These are phyloP conservation scores for Pythium plurisporium DNA, from an alignment of 352 stramenopile species.

Conservation along the genomic window DNA sequence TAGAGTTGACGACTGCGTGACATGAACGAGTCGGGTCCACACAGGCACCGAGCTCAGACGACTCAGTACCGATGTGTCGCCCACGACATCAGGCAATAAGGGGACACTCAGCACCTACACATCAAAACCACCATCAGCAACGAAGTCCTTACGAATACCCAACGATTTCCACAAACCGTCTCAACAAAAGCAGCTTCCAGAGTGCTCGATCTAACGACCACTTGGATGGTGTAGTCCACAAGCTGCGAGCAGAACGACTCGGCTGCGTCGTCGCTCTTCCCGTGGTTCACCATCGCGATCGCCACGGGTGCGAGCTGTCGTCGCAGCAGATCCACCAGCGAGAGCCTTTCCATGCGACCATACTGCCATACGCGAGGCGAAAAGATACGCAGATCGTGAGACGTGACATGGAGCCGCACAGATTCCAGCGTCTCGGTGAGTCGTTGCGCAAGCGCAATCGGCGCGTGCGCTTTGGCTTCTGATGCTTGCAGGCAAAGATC, in stretches of 20 bases:
- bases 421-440: slow-evolving; percentile 8
- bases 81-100: slow-evolving; percentile 10
- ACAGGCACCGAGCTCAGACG: slow-evolving; percentile 23
- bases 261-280: neutral
- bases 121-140: neutral
- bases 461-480: slow-evolving; percentile 7
- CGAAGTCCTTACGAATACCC: too few species aligned
- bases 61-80: slow-evolving; percentile 23
- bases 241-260: neutral
- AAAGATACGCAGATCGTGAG: neutral
- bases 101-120: slow-evolving; percentile 10
- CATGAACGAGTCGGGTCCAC: slow-evolving; percentile 29
- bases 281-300: neutral
- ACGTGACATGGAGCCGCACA: slow-evolving; percentile 30
- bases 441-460: slow-evolving; percentile 16
- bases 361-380: slow-evolving; percentile 15
- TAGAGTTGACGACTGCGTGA: neutral
- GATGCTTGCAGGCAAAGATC: slow-evolving; percentile 42
- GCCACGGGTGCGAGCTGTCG: neutral
- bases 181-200: slow-evolving; percentile 2
- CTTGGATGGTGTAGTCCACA: slow-evolving; percentile 1
- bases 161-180: neutral
- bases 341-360: slow-evolving; percentile 1
- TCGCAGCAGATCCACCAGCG: slow-evolving; percentile 6
- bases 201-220: neutral